These are phyloP conservation scores for Rhodotorula sphaerocarpa DNA, from an alignment of 768 basidiomycete genomes.

Conservation along the genomic window DNA sequence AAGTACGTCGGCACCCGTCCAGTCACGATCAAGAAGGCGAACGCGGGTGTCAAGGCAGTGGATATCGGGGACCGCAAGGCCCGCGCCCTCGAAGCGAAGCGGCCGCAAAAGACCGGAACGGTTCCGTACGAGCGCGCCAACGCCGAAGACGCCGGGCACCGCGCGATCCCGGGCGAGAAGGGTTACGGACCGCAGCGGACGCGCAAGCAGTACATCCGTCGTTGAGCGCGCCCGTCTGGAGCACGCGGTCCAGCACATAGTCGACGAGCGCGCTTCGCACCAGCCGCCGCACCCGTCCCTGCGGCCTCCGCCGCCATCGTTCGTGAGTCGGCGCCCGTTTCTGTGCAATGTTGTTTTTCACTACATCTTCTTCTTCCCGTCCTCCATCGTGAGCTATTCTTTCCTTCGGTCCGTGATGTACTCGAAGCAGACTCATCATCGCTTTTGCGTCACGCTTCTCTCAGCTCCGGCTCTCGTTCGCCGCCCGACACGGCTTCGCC, in stretches of 20 bases:
- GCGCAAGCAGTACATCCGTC: constrained; percentile 33
- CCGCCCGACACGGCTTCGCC: no score
- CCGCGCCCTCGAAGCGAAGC: constrained; percentile 79
- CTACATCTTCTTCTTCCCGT: neutral
- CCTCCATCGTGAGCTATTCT: neutral
- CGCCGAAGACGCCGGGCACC: constrained; percentile 23
- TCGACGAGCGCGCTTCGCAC: no score
- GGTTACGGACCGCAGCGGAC: constrained; percentile 32
- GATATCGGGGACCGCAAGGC: constrained; percentile 91
- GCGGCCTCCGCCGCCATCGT: no score
- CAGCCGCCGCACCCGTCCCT: no score
- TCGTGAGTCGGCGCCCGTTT: no score
- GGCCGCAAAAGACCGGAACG: constrained; percentile 50
- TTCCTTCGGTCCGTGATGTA: neutral
- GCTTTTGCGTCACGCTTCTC: neutral
- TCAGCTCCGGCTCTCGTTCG: no score
- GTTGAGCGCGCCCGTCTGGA: no score
- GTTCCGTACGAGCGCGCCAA: constrained; percentile 30
- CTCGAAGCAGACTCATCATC: neutral
- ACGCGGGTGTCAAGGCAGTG: constrained; percentile 74
- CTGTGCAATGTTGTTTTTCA: no score
- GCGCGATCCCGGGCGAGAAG: constrained; percentile 22
- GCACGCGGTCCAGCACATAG: no score
- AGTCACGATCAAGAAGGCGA: constrained; percentile 90
- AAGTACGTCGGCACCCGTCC: constrained; percentile 92